Percentiles rank a stretch among this genome's conserved stretches.
Conservation (phyloP, 148 eudicot genomes). For the Persicaria maculosa region DNA sequence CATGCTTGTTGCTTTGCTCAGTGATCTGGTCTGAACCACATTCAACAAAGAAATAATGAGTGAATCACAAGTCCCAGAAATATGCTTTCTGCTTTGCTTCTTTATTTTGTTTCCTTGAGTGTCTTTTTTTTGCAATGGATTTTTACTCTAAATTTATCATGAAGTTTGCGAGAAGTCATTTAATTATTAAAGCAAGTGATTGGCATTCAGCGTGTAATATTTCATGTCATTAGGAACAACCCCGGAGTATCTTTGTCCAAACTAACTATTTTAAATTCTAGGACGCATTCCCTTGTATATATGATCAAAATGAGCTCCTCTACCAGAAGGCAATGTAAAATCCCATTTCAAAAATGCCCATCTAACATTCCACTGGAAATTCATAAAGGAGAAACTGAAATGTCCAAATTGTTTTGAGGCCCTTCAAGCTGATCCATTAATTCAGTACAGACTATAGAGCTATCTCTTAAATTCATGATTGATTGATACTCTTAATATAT, state of each 20-base stretch:
- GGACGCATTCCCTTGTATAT: background rate
- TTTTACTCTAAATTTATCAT: too few relatives aligned
- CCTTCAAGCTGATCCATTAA: background rate
- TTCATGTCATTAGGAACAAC: too few relatives aligned
- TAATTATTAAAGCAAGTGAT: too few relatives aligned
- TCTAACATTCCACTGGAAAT: background rate
- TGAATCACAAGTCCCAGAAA: background rate
- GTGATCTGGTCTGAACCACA: slow-evolving; percentile 59
- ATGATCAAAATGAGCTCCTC: background rate
- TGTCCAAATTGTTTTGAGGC: background rate
- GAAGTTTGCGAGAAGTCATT: too few relatives aligned
- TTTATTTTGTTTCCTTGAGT: too few relatives aligned
- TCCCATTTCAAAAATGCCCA: background rate
- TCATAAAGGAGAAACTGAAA: background rate
- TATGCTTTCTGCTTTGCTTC: too few relatives aligned
- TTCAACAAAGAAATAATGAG: background rate
- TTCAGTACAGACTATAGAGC: background rate
- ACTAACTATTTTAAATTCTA: background rate
- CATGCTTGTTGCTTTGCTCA: slow-evolving; percentile 93
- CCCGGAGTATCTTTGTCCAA: too few relatives aligned
- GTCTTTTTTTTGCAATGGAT: too few relatives aligned
- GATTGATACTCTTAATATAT: too few relatives aligned
- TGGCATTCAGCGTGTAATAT: too few relatives aligned
- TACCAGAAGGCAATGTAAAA: background rate
- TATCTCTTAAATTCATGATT: too few relatives aligned